Percentiles rank a stretch among this genome's conserved stretches.
Evolutionary conservation across 179 eudicot genomes (phyloP).

Genomic region (Drosera spatulata): DNA sequence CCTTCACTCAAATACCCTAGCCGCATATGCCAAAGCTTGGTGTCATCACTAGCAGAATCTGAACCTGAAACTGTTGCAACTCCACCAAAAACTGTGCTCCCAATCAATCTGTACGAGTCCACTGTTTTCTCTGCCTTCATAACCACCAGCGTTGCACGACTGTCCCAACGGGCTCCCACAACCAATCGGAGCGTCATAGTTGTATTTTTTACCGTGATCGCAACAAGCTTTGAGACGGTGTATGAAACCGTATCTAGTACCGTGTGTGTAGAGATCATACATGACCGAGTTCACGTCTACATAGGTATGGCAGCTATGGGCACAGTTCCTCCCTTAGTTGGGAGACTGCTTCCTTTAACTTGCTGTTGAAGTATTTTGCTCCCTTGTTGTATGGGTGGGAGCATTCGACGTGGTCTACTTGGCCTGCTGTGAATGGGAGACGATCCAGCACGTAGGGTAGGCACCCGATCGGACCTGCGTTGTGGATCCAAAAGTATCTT

Average conservation of each 20-base stretch:
- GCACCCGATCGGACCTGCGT: conserved; percentile 42
- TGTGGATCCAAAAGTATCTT: conserved; percentile 42
- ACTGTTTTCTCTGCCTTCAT: conserved; percentile 37
- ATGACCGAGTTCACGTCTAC: conserved; percentile 33
- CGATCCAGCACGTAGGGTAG: conserved; percentile 31
- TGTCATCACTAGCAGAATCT: no score
- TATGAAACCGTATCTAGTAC: conserved; percentile 38
- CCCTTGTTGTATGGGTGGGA: conserved; percentile 24
- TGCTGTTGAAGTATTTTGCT: conserved; percentile 29
- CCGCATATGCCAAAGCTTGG: no score
- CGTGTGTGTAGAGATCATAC: conserved; percentile 28
- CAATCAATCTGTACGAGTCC: conserved; percentile 27
- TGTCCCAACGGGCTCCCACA: conserved; percentile 30
- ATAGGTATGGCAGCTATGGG: conserved; percentile 27
- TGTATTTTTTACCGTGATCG: conserved; percentile 40
- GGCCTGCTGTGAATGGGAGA: conserved; percentile 13
- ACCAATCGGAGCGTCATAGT: conserved; percentile 18
- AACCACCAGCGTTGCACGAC: conserved; percentile 18
- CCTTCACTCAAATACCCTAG: no score
- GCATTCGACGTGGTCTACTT: conserved; percentile 30
- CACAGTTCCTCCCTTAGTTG: conserved; percentile 18
- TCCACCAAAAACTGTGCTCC: no score
- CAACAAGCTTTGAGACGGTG: conserved; percentile 35
- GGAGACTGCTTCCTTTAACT: conserved; percentile 26
- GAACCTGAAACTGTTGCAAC: no score